These are phyloP conservation scores for Fistulifera solaris DNA, from an alignment of 108 stramenopile genomes.

Conservation along the genomic window DNA sequence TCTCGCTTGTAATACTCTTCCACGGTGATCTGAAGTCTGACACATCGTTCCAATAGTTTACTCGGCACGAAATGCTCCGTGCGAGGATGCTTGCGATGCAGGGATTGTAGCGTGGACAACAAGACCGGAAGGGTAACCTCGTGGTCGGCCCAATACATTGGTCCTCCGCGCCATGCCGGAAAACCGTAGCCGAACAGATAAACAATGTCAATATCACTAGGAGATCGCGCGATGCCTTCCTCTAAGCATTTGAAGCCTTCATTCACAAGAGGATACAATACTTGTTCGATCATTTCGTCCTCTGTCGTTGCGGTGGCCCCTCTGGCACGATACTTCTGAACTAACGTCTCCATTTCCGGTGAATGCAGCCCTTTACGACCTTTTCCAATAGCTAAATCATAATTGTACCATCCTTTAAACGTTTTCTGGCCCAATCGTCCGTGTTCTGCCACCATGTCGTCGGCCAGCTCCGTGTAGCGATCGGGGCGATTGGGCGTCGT, in stretches of 20 bases:
- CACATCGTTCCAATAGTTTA: constrained; percentile 59
- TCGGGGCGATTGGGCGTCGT: constrained; percentile 24
- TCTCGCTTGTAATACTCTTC: constrained; percentile 45
- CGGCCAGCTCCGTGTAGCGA: constrained; percentile 83
- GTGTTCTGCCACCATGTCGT: constrained; percentile 68
- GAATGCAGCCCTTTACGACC: constrained; percentile 69
- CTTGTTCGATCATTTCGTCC: constrained; percentile 54
- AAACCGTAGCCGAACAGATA: constrained; percentile 94
- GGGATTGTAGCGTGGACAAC: constrained; percentile 34
- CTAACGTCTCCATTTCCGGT: constrained; percentile 60
- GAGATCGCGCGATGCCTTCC: constrained; percentile 84
- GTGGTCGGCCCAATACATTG: constrained; percentile 90
- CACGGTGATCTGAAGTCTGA: constrained; percentile 44
- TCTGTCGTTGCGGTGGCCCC: constrained; percentile 24
- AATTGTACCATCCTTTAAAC: constrained; percentile 83
- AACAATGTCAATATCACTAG: constrained; percentile 92
- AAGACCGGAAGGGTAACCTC: constrained; percentile 58
- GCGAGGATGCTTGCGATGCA: constrained; percentile 47
- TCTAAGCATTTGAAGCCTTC: constrained; percentile 96
- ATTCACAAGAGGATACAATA: constrained; percentile 89
- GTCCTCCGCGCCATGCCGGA: constrained; percentile 87
- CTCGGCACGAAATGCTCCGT: constrained; percentile 70
- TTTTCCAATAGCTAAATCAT: constrained; percentile 68
- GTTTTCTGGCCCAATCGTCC: constrained; percentile 89
- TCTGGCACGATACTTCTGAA: constrained; percentile 30